Evolutionary conservation across 768 basidiomycete genomes (phyloP), one percentile per base, ranked within the genome.

Genomic region (Arthromyces matolae): DNA sequence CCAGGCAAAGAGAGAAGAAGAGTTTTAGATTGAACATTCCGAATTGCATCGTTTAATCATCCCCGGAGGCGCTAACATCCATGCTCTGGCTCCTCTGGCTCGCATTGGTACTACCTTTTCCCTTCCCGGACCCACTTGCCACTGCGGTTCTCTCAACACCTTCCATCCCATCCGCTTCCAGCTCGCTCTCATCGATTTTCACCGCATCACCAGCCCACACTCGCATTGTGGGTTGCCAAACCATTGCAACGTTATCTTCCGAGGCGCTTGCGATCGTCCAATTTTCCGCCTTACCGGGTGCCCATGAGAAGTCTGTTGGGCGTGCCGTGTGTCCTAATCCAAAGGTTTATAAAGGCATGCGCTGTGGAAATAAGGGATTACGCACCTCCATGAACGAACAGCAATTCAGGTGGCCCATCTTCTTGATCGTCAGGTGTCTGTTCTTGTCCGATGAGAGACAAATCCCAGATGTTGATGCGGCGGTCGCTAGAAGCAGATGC

Each of bases 361-460:
- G 41, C 39, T n/a, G 31, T 18, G 33, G 23, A 20, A 23, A 44
- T 37, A 49, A 42, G 28, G n/a, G 25, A 3, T 38, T 62, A 55
- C 80, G 51, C 72, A 81, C 88, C 96, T 56, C 96, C 96, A 57
- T 99, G 96, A 38, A 97, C 80, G 66, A 99, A 99, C 55, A 98
- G 68, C 49, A 98, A 69, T 65, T 99, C 96, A 1, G 96, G 96
- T 13, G 96, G 93, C 1, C 96, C 96, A 60, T 99, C 96, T 64
- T 99, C 96, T 49, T 93, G 89, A 61, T 99, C 96, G 55, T 99
- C 96, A 3, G 95, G 96, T 1, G 92, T 90, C 66, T 99, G 96
- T 64, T 99, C 96, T 32, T 86, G 79, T 1, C 96, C 96, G 52
- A 97, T 95, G 51, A 86, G 79, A 19, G 82, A 77, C 48, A 97